These are phyloP conservation scores for Pholiota adiposa DNA, from an alignment of 1,284 basidiomycete genomes.

Conservation along the genomic window DNA sequence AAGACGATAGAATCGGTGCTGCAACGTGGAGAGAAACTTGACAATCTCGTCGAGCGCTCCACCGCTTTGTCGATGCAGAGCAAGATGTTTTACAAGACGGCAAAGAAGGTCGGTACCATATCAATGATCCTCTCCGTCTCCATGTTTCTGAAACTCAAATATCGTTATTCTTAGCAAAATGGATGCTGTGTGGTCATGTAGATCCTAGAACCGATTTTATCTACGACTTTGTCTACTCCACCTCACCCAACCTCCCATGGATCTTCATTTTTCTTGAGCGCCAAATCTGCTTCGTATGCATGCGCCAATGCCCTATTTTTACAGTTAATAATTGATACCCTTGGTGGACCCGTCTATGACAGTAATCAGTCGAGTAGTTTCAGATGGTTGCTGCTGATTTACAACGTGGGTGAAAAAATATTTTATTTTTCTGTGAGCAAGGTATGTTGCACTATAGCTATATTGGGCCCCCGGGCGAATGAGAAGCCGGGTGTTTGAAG, in stretches of 20 bases:
- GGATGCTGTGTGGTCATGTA: constrained; percentile 63
- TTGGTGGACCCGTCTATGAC: constrained; percentile 15
- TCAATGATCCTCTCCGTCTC: constrained; percentile 27
- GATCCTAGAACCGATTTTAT: constrained; percentile 4
- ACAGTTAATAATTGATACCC: constrained; percentile 24
- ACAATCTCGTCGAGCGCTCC: constrained; percentile 95
- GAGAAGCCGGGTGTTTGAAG: background rate
- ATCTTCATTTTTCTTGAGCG: background rate
- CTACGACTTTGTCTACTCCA: background rate
- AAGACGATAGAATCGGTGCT: constrained; percentile 99
- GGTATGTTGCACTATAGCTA: too few relatives aligned
- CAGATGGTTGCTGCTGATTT: background rate
- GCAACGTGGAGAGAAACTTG: constrained; percentile 95
- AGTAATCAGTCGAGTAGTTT: background rate
- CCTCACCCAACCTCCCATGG: too few relatives aligned
- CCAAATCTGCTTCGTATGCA: constrained; percentile 5
- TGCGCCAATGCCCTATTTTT: constrained; percentile 20
- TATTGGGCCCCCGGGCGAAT: background rate
- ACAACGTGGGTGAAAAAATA: background rate
- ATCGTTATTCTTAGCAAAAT: constrained; percentile 46
- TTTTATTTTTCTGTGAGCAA: too few relatives aligned
- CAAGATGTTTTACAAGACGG: constrained; percentile 96
- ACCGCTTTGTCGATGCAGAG: constrained; percentile 89
- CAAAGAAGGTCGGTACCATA: constrained; percentile 96
- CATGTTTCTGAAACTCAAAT: background rate